These are phyloP conservation scores for Geotrichum australiense DNA, from an alignment of 1,139 yeast genomes.

Conservation along the genomic window DNA sequence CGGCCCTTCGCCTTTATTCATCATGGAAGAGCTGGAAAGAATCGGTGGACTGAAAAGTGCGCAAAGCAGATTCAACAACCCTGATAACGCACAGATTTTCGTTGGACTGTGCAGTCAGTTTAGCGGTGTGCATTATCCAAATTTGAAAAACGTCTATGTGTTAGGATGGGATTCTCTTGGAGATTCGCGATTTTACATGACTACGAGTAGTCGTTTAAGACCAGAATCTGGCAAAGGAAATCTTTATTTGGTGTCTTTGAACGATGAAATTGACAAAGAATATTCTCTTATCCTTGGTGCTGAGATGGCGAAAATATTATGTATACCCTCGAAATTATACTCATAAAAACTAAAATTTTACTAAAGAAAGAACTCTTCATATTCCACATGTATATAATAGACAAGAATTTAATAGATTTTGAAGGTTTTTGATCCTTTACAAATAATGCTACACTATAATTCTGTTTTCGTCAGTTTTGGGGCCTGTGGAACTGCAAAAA, in stretches of 20 bases:
- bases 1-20: too few relatives aligned
- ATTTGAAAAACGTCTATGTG: slow-evolving; percentile 17
- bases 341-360: neutral
- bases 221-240: neutral
- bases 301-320: slow-evolving; percentile 14
- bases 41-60: slow-evolving; percentile 7
- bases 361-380: too few relatives aligned
- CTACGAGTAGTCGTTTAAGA: slow-evolving; percentile 16
- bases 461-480: too few relatives aligned
- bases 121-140: slow-evolving; percentile 20
- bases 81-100: slow-evolving; percentile 7
- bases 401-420: too few relatives aligned
- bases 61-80: slow-evolving; percentile 1
- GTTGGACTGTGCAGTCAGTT: neutral
- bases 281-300: slow-evolving; percentile 11
- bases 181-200: slow-evolving; percentile 11
- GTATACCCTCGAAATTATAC: slow-evolving; percentile 7
- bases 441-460: too few relatives aligned
- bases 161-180: slow-evolving; percentile 19
- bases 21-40: slow-evolving; percentile 7
- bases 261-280: slow-evolving; percentile 11
- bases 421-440: too few relatives aligned
- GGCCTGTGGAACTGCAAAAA: too few relatives aligned
- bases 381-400: too few relatives aligned
- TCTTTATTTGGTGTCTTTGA: slow-evolving; percentile 15